phyloP scores from a whole-genome alignment of 1,284 basidiomycete genomes.

The Puccinia sorghi region DNA sequence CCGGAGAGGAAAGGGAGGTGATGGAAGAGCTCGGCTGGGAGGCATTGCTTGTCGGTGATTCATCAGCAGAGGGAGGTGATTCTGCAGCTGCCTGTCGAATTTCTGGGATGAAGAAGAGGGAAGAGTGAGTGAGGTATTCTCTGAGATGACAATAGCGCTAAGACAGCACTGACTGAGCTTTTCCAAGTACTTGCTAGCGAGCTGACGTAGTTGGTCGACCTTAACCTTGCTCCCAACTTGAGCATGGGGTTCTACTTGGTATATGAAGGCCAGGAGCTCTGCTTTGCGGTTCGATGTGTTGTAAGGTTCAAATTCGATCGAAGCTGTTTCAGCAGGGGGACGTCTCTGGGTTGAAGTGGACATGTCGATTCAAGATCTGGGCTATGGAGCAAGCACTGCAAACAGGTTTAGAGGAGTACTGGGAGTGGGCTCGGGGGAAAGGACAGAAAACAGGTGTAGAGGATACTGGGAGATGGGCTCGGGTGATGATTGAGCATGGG shows the following conservation, averaged over 20 bases:
- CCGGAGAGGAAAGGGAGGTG: neutral
- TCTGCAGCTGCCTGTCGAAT: too few relatives aligned
- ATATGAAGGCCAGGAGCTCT: neutral
- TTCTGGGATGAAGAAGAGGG: too few relatives aligned
- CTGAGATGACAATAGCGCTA: too few relatives aligned
- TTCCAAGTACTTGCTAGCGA: neutral
- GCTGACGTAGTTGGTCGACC: neutral
- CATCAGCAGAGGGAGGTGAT: too few relatives aligned
- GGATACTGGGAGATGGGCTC: too few relatives aligned
- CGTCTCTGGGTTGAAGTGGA: neutral
- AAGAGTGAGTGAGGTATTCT: too few relatives aligned
- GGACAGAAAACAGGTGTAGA: too few relatives aligned
- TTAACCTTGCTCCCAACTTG: neutral
- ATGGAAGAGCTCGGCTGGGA: neutral
- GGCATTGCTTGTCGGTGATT: too few relatives aligned
- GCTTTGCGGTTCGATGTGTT: neutral
- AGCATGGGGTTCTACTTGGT: neutral
- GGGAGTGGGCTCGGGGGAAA: too few relatives aligned
- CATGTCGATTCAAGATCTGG: neutral
- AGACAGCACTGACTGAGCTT: neutral
- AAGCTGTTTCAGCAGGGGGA: neutral
- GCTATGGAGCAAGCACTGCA: neutral
- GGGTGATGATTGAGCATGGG: too few relatives aligned
- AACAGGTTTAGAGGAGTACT: too few relatives aligned
- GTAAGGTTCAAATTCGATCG: slow-evolving; percentile 2